These are phyloP conservation scores for Papiliotrema nemorosa DNA, from an alignment of 1,284 basidiomycete species.

Conservation along the genomic window DNA sequence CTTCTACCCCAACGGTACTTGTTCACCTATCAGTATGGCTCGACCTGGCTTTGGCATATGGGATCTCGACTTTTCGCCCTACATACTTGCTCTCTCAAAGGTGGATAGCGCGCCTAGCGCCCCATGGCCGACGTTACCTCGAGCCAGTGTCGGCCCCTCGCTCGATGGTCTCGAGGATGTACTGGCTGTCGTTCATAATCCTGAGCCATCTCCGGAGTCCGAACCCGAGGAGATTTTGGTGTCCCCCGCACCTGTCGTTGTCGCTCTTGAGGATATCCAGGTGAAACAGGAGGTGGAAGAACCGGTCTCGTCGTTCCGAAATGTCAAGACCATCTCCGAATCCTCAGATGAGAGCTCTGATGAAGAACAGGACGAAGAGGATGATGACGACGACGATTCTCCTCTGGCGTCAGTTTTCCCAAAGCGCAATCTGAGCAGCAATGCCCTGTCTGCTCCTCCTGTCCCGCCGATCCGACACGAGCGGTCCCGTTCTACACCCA, in stretches of 20 bases:
- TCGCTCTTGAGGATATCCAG: not conserved
- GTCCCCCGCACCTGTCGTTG: not conserved
- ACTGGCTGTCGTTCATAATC: not conserved
- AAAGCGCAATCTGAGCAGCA: not conserved
- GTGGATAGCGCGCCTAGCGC: conserved; percentile 17
- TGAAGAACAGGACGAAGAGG: conserved; percentile 12
- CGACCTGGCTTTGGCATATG: conserved; percentile 39
- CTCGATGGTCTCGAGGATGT: conserved; percentile 1
- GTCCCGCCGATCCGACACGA: not conserved
- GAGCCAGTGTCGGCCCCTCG: not conserved
- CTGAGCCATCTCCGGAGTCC: not conserved
- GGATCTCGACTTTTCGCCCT: conserved; percentile 40
- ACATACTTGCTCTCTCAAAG: conserved; percentile 33
- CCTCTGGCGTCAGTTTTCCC: not conserved
- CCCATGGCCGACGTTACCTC: conserved; percentile 2
- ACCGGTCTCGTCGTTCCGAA: conserved; percentile 9
- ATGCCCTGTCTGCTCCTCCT: not conserved
- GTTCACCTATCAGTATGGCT: conserved; percentile 38
- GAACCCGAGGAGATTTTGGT: not conserved
- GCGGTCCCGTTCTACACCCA: conserved; percentile 1
- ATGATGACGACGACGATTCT: conserved; percentile 2
- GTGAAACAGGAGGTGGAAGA: not conserved
- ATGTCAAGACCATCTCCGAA: not conserved
- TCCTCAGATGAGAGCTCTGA: conserved; percentile 7
- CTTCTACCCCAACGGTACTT: conserved; percentile 26